A percentile compares a stretch with the other conserved stretches of the same genome.
phyloP scores from a whole-genome alignment of 1,284 basidiomycete genomes.

The Austroboletus olivaceoglutinosus region DNA sequence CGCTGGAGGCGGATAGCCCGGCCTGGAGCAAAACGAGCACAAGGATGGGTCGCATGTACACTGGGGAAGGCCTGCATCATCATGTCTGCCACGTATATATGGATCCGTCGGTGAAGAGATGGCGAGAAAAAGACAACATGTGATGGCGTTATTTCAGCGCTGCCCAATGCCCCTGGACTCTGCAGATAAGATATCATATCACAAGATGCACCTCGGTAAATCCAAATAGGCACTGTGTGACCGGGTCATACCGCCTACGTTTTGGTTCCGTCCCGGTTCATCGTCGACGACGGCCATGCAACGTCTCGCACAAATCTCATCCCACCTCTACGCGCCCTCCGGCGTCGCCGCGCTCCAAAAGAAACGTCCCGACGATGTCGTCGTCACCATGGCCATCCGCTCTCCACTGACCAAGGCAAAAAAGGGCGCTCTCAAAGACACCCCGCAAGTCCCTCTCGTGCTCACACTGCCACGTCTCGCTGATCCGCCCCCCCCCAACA shows the following conservation, averaged over 20 bases:
- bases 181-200: no score
- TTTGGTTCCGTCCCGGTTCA: background rate
- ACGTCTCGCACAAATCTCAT: conserved; percentile 63
- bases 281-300: conserved; percentile 28
- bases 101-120: no score
- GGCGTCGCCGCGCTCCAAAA: conserved; percentile 47
- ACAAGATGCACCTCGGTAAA: no score
- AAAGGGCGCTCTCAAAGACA: conserved; percentile 81
- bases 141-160: no score
- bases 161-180: no score
- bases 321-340: conserved; percentile 49
- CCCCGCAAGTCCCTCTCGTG: conserved; percentile 41
- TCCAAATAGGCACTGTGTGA: no score
- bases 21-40: background rate
- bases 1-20: background rate
- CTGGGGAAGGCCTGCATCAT: no score
- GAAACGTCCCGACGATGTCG: conserved; percentile 71
- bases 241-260: background rate
- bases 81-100: no score
- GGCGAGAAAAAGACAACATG: no score
- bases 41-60: background rate
- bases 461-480: background rate
- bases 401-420: conserved; percentile 74
- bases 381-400: conserved; percentile 76
- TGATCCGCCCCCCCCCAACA: conserved; percentile 38